A percentile compares a stretch with the other conserved stretches of the same genome.
These are phyloP conservation scores for Fusarium goolgardi DNA, from an alignment of 2,329 filamentous ascomycete species.

Conservation along the genomic window DNA sequence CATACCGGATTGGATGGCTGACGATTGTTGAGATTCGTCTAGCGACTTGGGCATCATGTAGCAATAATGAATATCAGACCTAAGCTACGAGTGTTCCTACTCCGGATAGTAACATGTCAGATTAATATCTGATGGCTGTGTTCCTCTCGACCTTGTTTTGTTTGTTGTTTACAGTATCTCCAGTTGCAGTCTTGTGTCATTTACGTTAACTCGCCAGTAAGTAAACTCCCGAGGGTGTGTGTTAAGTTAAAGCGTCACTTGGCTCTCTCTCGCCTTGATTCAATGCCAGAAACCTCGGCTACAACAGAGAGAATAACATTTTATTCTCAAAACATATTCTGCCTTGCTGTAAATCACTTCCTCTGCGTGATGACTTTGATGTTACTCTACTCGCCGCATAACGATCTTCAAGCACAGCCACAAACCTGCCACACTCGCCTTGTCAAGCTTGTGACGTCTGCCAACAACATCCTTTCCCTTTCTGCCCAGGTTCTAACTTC, in stretches of 20 bases:
- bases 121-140: not conserved
- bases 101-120: no score
- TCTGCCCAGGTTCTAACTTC: not conserved
- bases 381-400: not conserved
- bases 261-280: not conserved
- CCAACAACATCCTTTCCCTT: not conserved
- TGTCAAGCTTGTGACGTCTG: conserved; percentile 16
- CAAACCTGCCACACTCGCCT: not conserved
- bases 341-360: not conserved
- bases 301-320: not conserved
- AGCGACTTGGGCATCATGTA: fast-evolving
- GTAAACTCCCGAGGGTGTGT: no score
- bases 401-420: conserved; percentile 4
- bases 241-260: no score
- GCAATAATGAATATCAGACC: no score
- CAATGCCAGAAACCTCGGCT: not conserved
- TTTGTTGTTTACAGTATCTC: no score
- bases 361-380: not conserved
- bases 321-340: not conserved
- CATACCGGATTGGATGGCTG: conserved; percentile 45
- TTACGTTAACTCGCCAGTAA: no score
- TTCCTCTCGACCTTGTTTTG: not conserved
- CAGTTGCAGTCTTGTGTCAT: no score
- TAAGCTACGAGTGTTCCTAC: not conserved
- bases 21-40: not conserved